Evolutionary conservation across 2,329 filamentous ascomycete genomes (phyloP).

Genomic region (Epichloe sylvatica): DNA sequence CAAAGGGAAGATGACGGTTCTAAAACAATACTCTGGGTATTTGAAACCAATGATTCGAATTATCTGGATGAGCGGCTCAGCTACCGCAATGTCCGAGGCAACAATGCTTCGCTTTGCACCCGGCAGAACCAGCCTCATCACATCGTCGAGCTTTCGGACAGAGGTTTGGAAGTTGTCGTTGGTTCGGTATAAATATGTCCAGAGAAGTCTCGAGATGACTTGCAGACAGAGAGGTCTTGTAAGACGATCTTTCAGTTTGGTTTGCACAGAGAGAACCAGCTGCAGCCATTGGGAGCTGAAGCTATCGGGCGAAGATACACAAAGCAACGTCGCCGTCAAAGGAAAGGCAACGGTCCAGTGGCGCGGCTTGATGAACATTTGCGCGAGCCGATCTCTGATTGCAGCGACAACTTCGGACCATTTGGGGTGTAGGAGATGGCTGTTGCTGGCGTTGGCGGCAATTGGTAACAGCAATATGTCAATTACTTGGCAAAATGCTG

Average conservation of each 20-base stretch:
- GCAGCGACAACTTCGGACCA: conserved; percentile 78
- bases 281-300: conserved; percentile 82
- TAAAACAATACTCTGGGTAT: conserved; percentile 86
- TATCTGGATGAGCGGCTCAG: conserved; percentile 82
- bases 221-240: conserved; percentile 71
- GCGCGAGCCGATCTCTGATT: conserved; percentile 62
- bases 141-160: conserved; percentile 73
- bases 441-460: conserved; percentile 61
- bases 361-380: conserved; percentile 80
- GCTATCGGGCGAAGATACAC: conserved; percentile 70
- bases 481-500: conserved; percentile 85
- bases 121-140: conserved; percentile 72
- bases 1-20: conserved; percentile 82
- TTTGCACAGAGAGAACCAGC: conserved; percentile 61
- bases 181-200: conserved; percentile 85
- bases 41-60: conserved; percentile 91
- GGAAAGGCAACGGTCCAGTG: conserved; percentile 88
- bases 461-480: conserved; percentile 78
- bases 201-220: conserved; percentile 77
- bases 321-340: conserved; percentile 73
- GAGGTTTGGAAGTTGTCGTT: conserved; percentile 56
- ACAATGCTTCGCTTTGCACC: conserved; percentile 66
- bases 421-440: conserved; percentile 63
- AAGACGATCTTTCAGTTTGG: conserved; percentile 70
- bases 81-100: conserved; percentile 69